These are phyloP conservation scores for Lasiodiplodia sp. DNA, from an alignment of 2,329 filamentous ascomycete genomes.

Conservation along the genomic window DNA sequence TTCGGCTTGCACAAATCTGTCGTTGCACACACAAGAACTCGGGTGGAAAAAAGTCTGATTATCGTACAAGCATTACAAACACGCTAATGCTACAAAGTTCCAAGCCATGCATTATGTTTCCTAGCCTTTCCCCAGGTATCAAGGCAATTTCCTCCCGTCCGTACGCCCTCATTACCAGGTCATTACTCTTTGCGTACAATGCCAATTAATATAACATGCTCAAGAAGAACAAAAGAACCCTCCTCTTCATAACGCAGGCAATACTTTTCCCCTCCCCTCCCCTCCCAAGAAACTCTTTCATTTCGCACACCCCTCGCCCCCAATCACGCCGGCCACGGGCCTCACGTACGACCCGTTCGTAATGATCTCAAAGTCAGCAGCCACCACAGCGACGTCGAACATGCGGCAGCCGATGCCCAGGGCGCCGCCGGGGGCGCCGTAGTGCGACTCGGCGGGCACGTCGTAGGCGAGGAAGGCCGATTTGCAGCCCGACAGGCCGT, in stretches of 20 bases:
- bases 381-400: not conserved
- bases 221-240: not conserved
- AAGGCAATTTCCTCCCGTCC: not conserved
- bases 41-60: not conserved
- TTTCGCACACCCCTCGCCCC: conserved; percentile 10
- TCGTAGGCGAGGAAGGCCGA: conserved; percentile 27
- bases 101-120: not conserved
- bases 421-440: conserved; percentile 1
- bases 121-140: not conserved
- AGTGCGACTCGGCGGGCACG: conserved; percentile 16
- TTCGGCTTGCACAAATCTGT: not conserved
- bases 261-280: not conserved
- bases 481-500: conserved; percentile 18
- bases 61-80: not conserved
- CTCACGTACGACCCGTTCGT: conserved; percentile 5
- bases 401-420: conserved; percentile 27
- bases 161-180: not conserved
- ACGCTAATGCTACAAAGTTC: not conserved
- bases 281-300: not conserved
- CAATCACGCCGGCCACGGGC: conserved; percentile 20
- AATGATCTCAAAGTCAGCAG: not conserved
- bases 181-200: not conserved
- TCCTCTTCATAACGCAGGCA: not conserved
- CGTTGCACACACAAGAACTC: not conserved
- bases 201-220: not conserved